phyloP scores from a whole-genome alignment of 2,329 filamentous ascomycete genomes.

The Sphaerulina musiva region DNA sequence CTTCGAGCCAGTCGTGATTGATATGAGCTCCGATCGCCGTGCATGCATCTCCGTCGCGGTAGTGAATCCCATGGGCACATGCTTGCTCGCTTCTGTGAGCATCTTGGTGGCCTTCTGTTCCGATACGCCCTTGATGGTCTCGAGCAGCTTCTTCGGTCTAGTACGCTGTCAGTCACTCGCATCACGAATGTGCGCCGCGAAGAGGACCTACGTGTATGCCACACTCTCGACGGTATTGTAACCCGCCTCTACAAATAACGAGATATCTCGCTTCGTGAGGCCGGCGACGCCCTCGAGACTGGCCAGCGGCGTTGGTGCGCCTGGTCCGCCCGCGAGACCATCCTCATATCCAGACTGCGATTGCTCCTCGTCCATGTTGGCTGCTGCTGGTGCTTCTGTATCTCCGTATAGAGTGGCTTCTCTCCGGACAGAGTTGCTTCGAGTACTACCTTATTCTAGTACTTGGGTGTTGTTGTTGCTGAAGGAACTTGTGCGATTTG shows the following conservation, averaged over 20 bases:
- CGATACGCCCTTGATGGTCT: slow-evolving; percentile 96
- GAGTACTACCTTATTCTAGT: too few relatives aligned
- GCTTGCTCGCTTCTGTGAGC: slow-evolving; percentile 82
- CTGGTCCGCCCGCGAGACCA: slow-evolving; percentile 67
- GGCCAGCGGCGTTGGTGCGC: slow-evolving; percentile 82
- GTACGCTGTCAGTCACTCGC: slow-evolving; percentile 22
- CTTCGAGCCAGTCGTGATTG: slow-evolving; percentile 96
- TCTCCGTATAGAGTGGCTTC: not conserved
- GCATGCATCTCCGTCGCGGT: slow-evolving; percentile 99
- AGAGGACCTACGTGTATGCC: slow-evolving; percentile 68
- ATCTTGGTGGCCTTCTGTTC: slow-evolving; percentile 94
- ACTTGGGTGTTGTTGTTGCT: not conserved
- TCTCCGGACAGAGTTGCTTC: not conserved
- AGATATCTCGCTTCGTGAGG: slow-evolving; percentile 90
- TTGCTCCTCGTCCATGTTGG: slow-evolving; percentile 51
- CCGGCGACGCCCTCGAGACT: slow-evolving; percentile 83
- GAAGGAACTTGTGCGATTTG: not conserved
- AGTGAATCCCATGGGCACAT: slow-evolving; percentile 98
- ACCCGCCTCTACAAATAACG: slow-evolving; percentile 82
- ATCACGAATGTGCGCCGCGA: not conserved
- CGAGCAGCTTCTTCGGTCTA: slow-evolving; percentile 65
- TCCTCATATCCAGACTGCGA: slow-evolving; percentile 72
- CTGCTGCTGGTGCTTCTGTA: not conserved
- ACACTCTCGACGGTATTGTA: slow-evolving; percentile 94
- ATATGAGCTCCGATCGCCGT: slow-evolving; percentile 91